phyloP scores from a whole-genome alignment of 192 early-diverging fungal genomes.

The Entomortierella lignicola region DNA sequence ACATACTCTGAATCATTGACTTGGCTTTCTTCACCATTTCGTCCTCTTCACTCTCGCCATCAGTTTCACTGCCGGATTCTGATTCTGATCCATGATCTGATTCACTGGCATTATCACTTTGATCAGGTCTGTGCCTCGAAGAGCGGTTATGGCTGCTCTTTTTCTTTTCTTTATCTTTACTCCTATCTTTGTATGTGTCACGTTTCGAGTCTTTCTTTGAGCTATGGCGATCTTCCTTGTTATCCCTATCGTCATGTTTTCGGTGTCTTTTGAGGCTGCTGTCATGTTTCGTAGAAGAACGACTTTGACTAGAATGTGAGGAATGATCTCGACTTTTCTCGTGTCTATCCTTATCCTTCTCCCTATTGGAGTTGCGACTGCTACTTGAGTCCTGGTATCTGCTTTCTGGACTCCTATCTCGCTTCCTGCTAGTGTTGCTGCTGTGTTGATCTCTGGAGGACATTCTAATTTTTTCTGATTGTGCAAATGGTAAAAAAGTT shows the following conservation, averaged over 20 bases:
- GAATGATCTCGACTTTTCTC: conserved; percentile 10
- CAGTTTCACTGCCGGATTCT: conserved; percentile 9
- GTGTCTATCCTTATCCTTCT: neutral
- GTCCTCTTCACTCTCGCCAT: conserved; percentile 36
- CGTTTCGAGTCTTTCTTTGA: conserved; percentile 17
- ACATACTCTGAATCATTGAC: conserved; percentile 47
- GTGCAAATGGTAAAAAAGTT: neutral
- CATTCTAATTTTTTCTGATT: conserved; percentile 2
- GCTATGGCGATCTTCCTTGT: conserved; percentile 4
- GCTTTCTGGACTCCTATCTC: conserved; percentile 24
- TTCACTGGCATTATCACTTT: neutral
- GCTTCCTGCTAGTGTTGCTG: conserved; percentile 27
- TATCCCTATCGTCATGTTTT: neutral
- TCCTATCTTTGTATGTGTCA: conserved; percentile 11
- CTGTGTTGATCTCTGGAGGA: conserved; percentile 35
- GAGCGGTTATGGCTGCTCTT: conserved; percentile 7
- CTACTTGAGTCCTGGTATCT: neutral
- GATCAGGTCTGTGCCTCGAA: neutral
- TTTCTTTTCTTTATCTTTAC: conserved; percentile 7
- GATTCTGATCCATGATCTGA: conserved; percentile 1
- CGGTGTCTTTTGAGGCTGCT: neutral
- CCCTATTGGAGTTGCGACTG: conserved; percentile 6
- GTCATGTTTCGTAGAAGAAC: conserved; percentile 10
- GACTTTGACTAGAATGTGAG: conserved; percentile 2
- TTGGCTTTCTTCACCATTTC: conserved; percentile 49